Percentiles rank a stretch among this genome's conserved stretches.
Conservation (phyloP, 1,139 yeast genomes). For the Suhomyces taliae region DNA sequence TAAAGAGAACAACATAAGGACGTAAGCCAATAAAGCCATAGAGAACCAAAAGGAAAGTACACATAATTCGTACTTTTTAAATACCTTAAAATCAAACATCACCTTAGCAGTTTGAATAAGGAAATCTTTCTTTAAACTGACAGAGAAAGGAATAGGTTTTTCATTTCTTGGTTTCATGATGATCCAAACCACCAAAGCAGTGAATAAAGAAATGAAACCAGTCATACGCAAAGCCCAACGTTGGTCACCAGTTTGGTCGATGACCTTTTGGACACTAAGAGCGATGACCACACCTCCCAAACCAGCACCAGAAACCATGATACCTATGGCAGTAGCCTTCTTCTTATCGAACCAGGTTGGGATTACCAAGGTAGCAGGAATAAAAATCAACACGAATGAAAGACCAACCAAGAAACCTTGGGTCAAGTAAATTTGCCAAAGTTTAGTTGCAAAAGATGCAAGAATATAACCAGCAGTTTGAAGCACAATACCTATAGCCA, state of each 20-base stretch:
- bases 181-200: slow-evolving; percentile 34
- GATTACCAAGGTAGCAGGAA: slow-evolving; percentile 56
- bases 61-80: slow-evolving; percentile 39
- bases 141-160: slow-evolving; percentile 26
- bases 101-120: slow-evolving; percentile 21
- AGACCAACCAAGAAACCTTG: slow-evolving; percentile 69
- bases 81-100: slow-evolving; percentile 31
- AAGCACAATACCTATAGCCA: slow-evolving; percentile 49
- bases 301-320: slow-evolving; percentile 63
- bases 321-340: slow-evolving; percentile 60
- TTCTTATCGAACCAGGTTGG: slow-evolving; percentile 65
- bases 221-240: slow-evolving; percentile 68
- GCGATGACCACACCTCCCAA: slow-evolving; percentile 63
- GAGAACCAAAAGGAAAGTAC: slow-evolving; percentile 57
- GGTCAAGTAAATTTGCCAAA: slow-evolving; percentile 67
- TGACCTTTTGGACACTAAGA: slow-evolving; percentile 46
- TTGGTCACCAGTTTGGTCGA: slow-evolving; percentile 54
- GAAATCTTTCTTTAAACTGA: slow-evolving; percentile 21
- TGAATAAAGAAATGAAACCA: slow-evolving; percentile 48
- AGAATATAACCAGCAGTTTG: slow-evolving; percentile 59
- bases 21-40: slow-evolving; percentile 55
- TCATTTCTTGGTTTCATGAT: slow-evolving; percentile 50
- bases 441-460: slow-evolving; percentile 61
- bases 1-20: slow-evolving; percentile 58
- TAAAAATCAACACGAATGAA: slow-evolving; percentile 58